Base-by-base conservation (phyloP, 345 rosid genomes). In the Populus euphratica region DNA sequence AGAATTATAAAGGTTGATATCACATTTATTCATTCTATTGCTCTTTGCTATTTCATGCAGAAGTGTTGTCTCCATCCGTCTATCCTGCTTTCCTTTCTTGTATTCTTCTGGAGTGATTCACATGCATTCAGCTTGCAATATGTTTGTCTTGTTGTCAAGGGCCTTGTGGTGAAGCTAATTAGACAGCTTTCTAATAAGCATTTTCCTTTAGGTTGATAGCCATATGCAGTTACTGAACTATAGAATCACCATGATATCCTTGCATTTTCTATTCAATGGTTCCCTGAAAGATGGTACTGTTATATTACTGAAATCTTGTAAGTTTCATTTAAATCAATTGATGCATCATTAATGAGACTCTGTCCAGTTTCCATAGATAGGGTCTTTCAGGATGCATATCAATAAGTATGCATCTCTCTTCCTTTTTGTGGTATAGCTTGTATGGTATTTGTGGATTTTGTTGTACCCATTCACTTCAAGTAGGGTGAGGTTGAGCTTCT, bases 401-500 rank as follows among this genome's bases (percentile, higher is more conserved):
- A 69, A 76, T 68, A 59, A 62, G 67, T 77, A 23, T 79, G 76
- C 72, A 69, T 81, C 70, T 79, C 56, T 77, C 73, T 81, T 77
- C 72, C 74, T 81, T 86, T 80, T 75, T 61, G 14, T 73, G 77
- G 83, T 73, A 84, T 85, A 86, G 77, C 82, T 85, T 81, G 85
- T 84, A 79, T 92, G 76, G 93, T 83, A 62, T 85, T 74, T 79
- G 80, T 86, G 82, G 85, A 76, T 83, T 76, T 81, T 82, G 86
- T 86, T 91, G 92, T 87, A 83, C 95, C 92, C 90, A 90, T 90
- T 88, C 93, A 86, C 87, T 87, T 94, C 89, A 66, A 89, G 83
- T 96, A 91, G 97, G 96, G 96, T 90, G 92, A 91, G 92, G 97
- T 89, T 89, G 97, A 91, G 91, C 97, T 87, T 93, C 97, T 85